Evolutionary conservation across 163 green algal species (phyloP).

Genomic region (Chlamydomonas reinhardtii): DNA sequence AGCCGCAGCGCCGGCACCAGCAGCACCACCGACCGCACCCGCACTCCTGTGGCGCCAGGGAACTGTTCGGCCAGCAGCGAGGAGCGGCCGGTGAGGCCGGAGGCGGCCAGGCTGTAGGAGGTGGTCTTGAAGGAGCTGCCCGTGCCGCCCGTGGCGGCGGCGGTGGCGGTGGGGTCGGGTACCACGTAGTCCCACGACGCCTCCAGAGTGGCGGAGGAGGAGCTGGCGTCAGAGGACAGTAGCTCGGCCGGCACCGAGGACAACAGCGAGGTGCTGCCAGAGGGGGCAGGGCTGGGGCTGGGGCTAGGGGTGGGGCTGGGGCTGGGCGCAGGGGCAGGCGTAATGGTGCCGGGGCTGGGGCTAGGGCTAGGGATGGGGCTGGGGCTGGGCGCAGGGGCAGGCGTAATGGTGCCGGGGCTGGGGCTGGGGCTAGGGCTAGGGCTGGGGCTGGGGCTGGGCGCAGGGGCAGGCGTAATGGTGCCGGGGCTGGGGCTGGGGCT

Average conservation of each 20-base stretch:
- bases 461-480: background rate
- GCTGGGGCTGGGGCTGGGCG: no score
- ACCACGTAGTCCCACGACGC: no score
- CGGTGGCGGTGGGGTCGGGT: no score
- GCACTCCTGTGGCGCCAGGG: background rate
- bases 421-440: no score
- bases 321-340: no score
- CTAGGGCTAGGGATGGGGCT: background rate
- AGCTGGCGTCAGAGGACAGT: no score
- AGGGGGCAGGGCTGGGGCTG: no score
- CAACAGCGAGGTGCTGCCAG: no score
- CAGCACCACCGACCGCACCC: conserved; percentile 1
- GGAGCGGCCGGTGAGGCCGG: background rate
- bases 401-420: background rate
- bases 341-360: background rate
- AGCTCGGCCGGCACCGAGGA: no score
- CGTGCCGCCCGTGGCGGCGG: background rate
- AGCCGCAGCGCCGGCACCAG: background rate
- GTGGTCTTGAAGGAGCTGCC: background rate
- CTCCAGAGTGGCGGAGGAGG: no score
- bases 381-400: background rate
- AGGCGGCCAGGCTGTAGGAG: background rate
- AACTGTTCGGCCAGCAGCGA: background rate
- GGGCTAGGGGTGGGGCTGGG: no score
- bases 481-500: no score